Evolutionary conservation across 177 flowering plant species (phyloP).

Genomic region (Vitis hybrid): DNA sequence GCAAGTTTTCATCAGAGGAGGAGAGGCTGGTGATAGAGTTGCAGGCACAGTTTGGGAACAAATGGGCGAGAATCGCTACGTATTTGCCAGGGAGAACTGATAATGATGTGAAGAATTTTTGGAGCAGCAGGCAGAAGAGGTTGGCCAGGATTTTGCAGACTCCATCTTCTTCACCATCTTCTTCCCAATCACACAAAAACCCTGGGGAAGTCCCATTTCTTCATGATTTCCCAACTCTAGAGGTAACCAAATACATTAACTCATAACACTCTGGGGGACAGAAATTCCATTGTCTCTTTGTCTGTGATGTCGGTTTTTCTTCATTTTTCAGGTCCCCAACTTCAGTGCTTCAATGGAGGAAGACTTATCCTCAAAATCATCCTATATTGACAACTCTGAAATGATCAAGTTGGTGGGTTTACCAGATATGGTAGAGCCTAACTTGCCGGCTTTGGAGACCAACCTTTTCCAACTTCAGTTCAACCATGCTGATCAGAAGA

Average conservation of each 20-base stretch:
- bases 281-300: not conserved
- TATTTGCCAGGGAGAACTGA: conserved; percentile 82
- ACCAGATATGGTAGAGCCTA: conserved; percentile 34
- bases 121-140: conserved; percentile 94
- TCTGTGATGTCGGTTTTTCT: not conserved
- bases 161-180: conserved; percentile 20
- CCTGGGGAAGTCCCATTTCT: conserved; percentile 23
- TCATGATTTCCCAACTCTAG: conserved; percentile 24
- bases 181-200: conserved; percentile 33
- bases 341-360: conserved; percentile 31
- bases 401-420: conserved; percentile 35
- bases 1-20: conserved; percentile 81
- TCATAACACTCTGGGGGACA: not conserved
- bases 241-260: conserved; percentile 31
- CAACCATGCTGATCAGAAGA: conserved; percentile 10
- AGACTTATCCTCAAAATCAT: conserved; percentile 31
- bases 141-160: conserved; percentile 65
- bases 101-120: conserved; percentile 93
- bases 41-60: conserved; percentile 83
- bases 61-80: conserved; percentile 84
- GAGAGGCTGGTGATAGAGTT: conserved; percentile 84
- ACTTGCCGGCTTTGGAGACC: conserved; percentile 18
- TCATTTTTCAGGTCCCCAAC: conserved; percentile 22
- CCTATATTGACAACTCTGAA: conserved; percentile 28
- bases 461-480: conserved; percentile 22